Conservation (phyloP, 164 flowering plant genomes). For the Platanus orientalis region DNA sequence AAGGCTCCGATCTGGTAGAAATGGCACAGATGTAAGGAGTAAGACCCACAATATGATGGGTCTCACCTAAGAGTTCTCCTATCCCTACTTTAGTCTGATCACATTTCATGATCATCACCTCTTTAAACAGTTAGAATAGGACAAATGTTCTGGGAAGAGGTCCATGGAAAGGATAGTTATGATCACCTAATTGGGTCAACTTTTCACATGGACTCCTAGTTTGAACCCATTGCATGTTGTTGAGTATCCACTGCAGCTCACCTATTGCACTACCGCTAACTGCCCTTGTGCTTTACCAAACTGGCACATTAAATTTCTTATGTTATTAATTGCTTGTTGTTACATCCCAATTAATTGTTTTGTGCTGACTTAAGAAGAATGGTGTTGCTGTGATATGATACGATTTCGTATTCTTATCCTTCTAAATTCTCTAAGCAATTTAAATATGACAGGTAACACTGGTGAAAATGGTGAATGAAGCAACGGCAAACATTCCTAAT, state of each 20-base stretch:
- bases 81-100: no score
- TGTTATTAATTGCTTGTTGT: no score
- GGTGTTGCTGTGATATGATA: no score
- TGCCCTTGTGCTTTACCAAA: background rate
- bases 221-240: background rate
- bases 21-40: no score
- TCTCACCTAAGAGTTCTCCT: background rate
- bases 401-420: no score
- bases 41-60: no score
- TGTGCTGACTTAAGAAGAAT: background rate
- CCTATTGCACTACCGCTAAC: background rate
- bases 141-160: background rate
- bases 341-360: background rate
- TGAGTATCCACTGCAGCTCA: background rate
- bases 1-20: background rate
- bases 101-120: background rate
- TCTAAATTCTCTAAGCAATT: background rate
- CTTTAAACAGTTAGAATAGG: background rate
- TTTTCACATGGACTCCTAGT: no score
- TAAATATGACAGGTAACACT: slow-evolving; percentile 35
- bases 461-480: slow-evolving; percentile 54
- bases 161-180: no score
- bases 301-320: no score
- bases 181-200: no score
- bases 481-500: slow-evolving; percentile 40